Percentiles rank a stretch among this genome's conserved stretches.
Conservation (phyloP, 169 alveolate species). For the Miamiensis avidus region DNA sequence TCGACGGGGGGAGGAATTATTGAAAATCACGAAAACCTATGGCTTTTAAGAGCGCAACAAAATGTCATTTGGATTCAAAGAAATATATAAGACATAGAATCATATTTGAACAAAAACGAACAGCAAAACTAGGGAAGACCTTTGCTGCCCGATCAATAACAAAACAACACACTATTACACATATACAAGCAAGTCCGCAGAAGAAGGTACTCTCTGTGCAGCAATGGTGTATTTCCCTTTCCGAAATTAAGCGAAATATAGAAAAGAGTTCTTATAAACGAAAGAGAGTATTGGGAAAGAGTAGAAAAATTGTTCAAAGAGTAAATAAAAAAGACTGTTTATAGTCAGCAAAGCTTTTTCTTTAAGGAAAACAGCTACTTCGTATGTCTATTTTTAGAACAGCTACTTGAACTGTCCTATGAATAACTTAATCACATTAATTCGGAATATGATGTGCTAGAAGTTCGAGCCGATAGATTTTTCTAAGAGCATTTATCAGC, state of each 20-base stretch:
- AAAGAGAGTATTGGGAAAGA: background rate
- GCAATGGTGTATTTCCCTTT: background rate
- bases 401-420: background rate
- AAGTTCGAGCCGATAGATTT: background rate
- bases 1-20: background rate
- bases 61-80: background rate
- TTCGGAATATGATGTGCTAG: background rate
- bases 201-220: no score
- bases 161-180: background rate
- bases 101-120: background rate
- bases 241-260: background rate
- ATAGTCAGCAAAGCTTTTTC: background rate
- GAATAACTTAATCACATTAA: no score
- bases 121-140: background rate
- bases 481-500: background rate
- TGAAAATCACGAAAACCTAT: background rate
- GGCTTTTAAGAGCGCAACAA: background rate
- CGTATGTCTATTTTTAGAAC: background rate
- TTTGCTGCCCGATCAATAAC: background rate
- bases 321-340: background rate
- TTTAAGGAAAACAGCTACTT: background rate
- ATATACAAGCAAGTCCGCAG: background rate
- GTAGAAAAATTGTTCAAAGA: background rate
- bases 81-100: background rate
- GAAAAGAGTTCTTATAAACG: background rate